Evolutionary conservation across 2,329 filamentous ascomycete genomes (phyloP), one percentile per base, ranked within the genome.

Genomic region (Diaporthe destruens): DNA sequence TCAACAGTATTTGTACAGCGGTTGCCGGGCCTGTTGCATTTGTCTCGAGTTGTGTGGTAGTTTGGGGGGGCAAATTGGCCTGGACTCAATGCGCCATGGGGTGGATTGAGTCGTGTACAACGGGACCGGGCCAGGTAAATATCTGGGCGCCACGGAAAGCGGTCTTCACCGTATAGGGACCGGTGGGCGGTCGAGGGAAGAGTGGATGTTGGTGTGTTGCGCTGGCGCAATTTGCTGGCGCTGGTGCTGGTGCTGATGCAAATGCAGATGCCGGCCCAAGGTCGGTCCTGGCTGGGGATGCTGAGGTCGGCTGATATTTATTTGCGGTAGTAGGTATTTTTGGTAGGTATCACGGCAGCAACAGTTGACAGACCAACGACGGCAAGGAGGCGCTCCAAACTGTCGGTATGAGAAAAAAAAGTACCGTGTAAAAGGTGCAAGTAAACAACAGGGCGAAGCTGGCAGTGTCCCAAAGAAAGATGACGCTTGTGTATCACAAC

Each of bases 81-180:
- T 53, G 44, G 47, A 53, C 61, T 66, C 61, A 66, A 66, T 66
- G 61, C 61, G 61, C 61, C 61, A 66, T 66, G 61, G 16, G 29
- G 29, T 66, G 61, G 32, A 39, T 66, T 66, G 61, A 66, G 61
- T 66, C 61, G 44, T 66, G 61, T 51, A 39, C 51, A 49, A 53
- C 61, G 29, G 44, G 44, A 34, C 44, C 61, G 32, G 39, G 36
- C 47, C 47, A 39, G 44, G 47, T 6, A 53, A 20, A 39, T 53
- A 53, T 51, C 36, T 32, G 61, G n/a, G 39, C 57, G 39, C 25
- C 25, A 47, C 9, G 25, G 18, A 9, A 6, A 53, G 61, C n/a
- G n/a, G 20, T 36, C 44, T 20, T 20, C 9, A 29, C 59, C 18
- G 12, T 6, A 18, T 12, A 32, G 44, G 47, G 6, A 53, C 32